Base-by-base conservation (phyloP, 73 alveolate genomes). In the Stentor coeruleus region DNA sequence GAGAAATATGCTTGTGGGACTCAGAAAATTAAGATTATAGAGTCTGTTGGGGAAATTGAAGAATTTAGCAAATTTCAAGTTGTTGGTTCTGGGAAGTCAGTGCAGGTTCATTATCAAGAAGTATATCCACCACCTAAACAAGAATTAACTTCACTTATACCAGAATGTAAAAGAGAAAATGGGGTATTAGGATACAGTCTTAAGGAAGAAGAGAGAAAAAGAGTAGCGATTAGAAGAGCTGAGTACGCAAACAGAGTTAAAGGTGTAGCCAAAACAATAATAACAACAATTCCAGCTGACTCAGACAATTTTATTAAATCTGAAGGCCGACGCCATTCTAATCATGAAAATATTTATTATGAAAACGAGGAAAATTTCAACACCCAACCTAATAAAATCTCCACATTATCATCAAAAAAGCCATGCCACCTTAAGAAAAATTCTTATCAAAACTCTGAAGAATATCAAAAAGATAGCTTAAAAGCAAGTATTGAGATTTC, bases 161-260 rank as follows among this genome's bases (percentile, higher is more conserved):
- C n/a, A 20, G 79, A 66, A 40, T 66, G 49, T 26, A 28, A 20
- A 14, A 20, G 37, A 1, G n/a, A 66, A 20, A 66, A 66, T 40
- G 40, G 40, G 20, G 39, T 31, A 20, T 26, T 31, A 28, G 33
- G 11, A 20, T 20, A 66, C n/a, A 66, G 15, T 66, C 40, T 66
- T 11, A 66, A 66, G 33, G 79, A 66, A 66, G 79, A 66, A 66
- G 79, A 66, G 33, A 20, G 79, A 26, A 66, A 66, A 66, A 66
- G 79, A 2, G 79, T 66, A 14, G 79, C 37, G 37, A 66, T 66
- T 15, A 20, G 79, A 66, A 66, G 79, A 2, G 79, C 79, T 66
- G 79, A 66, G 33, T 66, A 66, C 41, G n/a, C 79, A 33, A 66
- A 66, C 33, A 66, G 79, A 31, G 33, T 31, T 33, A 66, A 66